Percentiles rank a stretch among this genome's conserved stretches.
Conservation (phyloP, 192 early-diverging fungal genomes). For the Podila epicladia region DNA sequence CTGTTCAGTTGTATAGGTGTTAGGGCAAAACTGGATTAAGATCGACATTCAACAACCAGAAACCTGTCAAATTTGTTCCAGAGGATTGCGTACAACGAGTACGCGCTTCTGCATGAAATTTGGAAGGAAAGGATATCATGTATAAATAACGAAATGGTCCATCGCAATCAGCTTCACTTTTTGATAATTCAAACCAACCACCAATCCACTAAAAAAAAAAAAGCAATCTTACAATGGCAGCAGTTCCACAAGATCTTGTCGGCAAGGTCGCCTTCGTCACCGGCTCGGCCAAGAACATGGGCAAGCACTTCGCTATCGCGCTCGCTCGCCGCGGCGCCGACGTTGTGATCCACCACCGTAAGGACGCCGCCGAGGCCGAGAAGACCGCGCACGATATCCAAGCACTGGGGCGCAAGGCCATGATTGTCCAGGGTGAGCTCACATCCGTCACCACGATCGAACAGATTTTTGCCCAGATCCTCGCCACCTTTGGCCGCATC, state of each 20-base stretch:
- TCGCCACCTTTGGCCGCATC: constrained; percentile 29
- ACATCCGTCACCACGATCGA: constrained; percentile 30
- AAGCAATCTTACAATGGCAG: not conserved
- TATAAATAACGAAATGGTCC: too few species aligned
- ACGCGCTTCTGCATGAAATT: too few species aligned
- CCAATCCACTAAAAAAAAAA: not conserved
- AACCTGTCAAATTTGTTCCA: not conserved
- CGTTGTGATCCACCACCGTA: constrained; percentile 52
- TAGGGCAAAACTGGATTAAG: not conserved
- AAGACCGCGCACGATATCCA: constrained; percentile 29
- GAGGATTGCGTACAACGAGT: not conserved
- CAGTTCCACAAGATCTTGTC: constrained; percentile 18
- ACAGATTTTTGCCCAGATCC: constrained; percentile 39
- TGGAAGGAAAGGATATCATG: too few species aligned
- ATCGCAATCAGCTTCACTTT: too few species aligned
- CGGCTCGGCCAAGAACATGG: constrained; percentile 52
- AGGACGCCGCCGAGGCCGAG: constrained; percentile 30
- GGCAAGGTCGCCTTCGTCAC: constrained; percentile 58
- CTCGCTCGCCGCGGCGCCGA: constrained; percentile 46
- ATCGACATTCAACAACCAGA: not conserved
- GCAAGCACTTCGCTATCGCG: constrained; percentile 31
- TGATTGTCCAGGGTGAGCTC: constrained; percentile 48
- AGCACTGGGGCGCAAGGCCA: constrained; percentile 31
- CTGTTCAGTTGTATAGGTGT: too few species aligned
- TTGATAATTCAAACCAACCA: not conserved